Conservation (phyloP, 1,284 basidiomycete genomes). For the Malassezia pachydermatis region DNA sequence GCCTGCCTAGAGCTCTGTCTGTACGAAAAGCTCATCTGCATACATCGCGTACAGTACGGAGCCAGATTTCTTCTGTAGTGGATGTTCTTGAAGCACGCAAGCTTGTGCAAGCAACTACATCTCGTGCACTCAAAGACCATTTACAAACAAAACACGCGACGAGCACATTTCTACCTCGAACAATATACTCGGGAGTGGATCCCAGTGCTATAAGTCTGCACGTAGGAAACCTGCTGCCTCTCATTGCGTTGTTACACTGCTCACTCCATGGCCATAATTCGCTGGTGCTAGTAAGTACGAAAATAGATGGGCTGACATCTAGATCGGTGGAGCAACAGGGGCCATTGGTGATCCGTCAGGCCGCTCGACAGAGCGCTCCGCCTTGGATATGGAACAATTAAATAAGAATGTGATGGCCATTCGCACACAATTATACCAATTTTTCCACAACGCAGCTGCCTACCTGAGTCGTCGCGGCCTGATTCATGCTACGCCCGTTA, state of each 20-base stretch:
- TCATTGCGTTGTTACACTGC: conserved; percentile 78
- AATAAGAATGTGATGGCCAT: conserved; percentile 63
- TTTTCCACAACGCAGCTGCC: conserved; percentile 60
- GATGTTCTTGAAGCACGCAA: conserved; percentile 23
- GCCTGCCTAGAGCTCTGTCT: no score
- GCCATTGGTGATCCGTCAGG: conserved; percentile 95
- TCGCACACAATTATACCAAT: conserved; percentile 58
- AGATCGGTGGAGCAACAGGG: conserved; percentile 94
- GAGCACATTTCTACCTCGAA: conserved; percentile 32
- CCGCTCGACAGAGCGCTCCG: conserved; percentile 67
- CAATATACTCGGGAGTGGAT: conserved; percentile 80
- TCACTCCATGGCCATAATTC: conserved; percentile 67
- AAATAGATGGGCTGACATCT: conserved; percentile 13
- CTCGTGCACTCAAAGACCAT: conserved; percentile 21
- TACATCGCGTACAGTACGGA: no score
- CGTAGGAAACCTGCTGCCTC: conserved; percentile 81
- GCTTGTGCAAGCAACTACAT: conserved; percentile 26
- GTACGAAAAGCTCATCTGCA: no score
- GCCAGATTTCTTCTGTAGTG: conserved; percentile 4
- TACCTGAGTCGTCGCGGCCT: conserved; percentile 50
- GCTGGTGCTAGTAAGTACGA: conserved; percentile 60
- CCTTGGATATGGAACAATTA: conserved; percentile 58
- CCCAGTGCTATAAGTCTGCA: conserved; percentile 81
- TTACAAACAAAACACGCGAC: conserved; percentile 6
- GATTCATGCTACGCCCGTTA: conserved; percentile 3